Evolutionary conservation across 495 filamentous ascomycete species (phyloP), one percentile per base, ranked within the genome.

Genomic region (Apodospora peruviana): DNA sequence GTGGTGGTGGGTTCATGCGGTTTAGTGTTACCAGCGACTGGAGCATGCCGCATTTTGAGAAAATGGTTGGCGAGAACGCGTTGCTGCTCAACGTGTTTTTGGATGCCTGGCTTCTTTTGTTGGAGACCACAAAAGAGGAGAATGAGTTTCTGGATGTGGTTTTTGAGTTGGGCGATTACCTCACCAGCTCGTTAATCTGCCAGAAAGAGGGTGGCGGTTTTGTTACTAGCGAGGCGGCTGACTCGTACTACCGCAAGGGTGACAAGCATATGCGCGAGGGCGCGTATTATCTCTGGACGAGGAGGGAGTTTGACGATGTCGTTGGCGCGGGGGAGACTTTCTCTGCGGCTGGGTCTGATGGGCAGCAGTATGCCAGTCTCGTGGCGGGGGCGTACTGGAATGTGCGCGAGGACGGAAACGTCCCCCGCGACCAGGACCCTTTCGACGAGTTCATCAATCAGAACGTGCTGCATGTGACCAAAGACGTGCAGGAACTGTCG

Each of bases 61-160:
- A 98, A 76, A 95, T 98, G 88, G 80, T 96, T 2, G 91, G 91
- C 48, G 94, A 97, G 60, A 91, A 98, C 55, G 88, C 86, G 7
- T 86, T 96, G 52, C 79, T 98, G 11, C 67, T 98, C 12, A 79
- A 86, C 51, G 78, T 89, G 19, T 98, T 94, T 60, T 75, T 95
- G 5, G 91, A 97, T 59, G 91, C 86, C 0, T 97, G 89, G 72
- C 76, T 90, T 40, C 12, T 19, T 9, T 9, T 5, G 5, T 40
- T 19, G 45, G 37, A 10, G 68, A 86, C 4, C 84, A 82, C 9
- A 74, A 79, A 48, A 79, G 86, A 27, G 24, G 35, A 65, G 0
- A 64, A 60, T 34, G 86, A 91, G 60, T 73, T 95, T 40, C 78
- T 90, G 8, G 85, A 87, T 36, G 83, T 86, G 5, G 87, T 94